These are phyloP conservation scores for Fusarium torulosum DNA, from an alignment of 2,329 filamentous ascomycete species.

Conservation along the genomic window DNA sequence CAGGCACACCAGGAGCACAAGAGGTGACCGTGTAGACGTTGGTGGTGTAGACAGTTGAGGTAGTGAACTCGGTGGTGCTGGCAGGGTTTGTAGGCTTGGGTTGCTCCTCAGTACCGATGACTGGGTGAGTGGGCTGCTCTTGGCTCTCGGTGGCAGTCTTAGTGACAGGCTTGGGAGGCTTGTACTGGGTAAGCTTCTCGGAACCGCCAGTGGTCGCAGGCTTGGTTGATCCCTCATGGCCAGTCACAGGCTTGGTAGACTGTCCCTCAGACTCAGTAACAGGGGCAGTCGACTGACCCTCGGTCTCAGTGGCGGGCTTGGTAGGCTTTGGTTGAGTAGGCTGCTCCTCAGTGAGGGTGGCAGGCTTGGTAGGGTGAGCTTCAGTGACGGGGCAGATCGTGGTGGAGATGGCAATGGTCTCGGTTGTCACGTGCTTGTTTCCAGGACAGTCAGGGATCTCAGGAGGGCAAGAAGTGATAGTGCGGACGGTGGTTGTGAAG, in stretches of 20 bases:
- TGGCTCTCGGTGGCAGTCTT: conserved; percentile 5
- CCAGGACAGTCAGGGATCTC: conserved; percentile 39
- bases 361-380: conserved; percentile 9
- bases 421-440: conserved; percentile 31
- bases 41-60: conserved; percentile 33
- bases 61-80: conserved; percentile 25
- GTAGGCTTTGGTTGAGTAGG: conserved; percentile 8
- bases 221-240: conserved; percentile 5
- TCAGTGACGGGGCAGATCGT: conserved; percentile 43
- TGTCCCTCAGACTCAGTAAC: conserved; percentile 3
- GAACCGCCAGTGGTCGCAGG: conserved; percentile 2
- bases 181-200: conserved; percentile 8
- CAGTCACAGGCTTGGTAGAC: conserved; percentile 11
- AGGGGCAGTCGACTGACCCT: neutral
- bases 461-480: conserved; percentile 38
- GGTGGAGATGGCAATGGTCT: conserved; percentile 44
- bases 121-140: neutral
- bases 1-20: conserved; percentile 19
- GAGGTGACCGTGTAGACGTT: conserved; percentile 28
- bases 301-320: conserved; percentile 18
- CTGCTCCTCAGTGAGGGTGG: conserved; percentile 6
- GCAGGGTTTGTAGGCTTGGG: conserved; percentile 16
- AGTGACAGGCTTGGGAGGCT: conserved; percentile 1
- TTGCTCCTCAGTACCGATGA: conserved; percentile 8
- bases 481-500: conserved; percentile 43